Evolutionary conservation across 352 stramenopile species (phyloP).

Genomic region (Globisporangium camurandrum): DNA sequence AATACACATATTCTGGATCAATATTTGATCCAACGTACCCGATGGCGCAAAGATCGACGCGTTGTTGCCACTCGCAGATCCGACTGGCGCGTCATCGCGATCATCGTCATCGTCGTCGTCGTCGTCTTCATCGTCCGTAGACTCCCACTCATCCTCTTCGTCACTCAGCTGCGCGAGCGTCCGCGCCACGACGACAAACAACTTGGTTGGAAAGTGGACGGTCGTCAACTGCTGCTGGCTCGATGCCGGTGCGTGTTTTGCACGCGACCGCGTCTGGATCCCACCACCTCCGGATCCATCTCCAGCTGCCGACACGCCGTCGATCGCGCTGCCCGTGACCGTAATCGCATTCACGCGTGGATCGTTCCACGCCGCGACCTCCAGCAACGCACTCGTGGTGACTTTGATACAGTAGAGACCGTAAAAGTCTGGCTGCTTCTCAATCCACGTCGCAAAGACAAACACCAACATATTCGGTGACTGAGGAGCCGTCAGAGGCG

Average conservation of each 20-base stretch:
- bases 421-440: slow-evolving; percentile 81
- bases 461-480: slow-evolving; percentile 63
- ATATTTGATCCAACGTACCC: no score
- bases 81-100: slow-evolving; percentile 11
- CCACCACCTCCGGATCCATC: slow-evolving; percentile 11
- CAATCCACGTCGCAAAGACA: slow-evolving; percentile 76
- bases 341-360: slow-evolving; percentile 54
- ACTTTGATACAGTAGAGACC: slow-evolving; percentile 81
- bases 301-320: slow-evolving; percentile 11
- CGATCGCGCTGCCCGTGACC: slow-evolving; percentile 44
- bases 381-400: slow-evolving; percentile 65
- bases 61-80: slow-evolving; percentile 6
- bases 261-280: slow-evolving; percentile 56
- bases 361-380: slow-evolving; percentile 72
- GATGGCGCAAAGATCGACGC: slow-evolving; percentile 66
- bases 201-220: slow-evolving; percentile 78
- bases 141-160: slow-evolving; percentile 75
- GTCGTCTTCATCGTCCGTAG: slow-evolving; percentile 51
- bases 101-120: slow-evolving; percentile 53
- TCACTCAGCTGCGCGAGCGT: slow-evolving; percentile 60
- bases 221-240: slow-evolving; percentile 30
- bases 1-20: no score
- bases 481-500: slow-evolving; percentile 14
- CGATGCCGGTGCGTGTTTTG: slow-evolving; percentile 22
- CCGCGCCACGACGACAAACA: slow-evolving; percentile 66